Evolutionary conservation across 106 monocot genomes (phyloP), one percentile per base, ranked within the genome.

Genomic region (Dendrobium huoshanense): DNA sequence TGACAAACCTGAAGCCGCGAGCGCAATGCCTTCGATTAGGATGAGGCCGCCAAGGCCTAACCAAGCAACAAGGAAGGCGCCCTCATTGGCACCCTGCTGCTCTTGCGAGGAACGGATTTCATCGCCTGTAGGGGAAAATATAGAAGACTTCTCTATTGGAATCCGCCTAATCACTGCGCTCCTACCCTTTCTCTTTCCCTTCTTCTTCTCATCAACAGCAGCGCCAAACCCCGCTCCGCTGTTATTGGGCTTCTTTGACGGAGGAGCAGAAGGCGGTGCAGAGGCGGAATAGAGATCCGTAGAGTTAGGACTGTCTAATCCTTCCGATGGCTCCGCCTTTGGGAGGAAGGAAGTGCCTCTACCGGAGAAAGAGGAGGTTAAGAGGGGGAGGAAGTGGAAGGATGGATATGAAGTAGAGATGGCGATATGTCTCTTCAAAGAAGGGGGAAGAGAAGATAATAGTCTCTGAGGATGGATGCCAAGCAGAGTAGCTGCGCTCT

Each of bases 51-150:
- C 94, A 27, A 95, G 88, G n/a, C 88, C 92, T 4, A 90, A 31
- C 94, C 94, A 95, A 9, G 90, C 79, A 59, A 95, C 87, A 10
- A 95, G 80, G 79, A 95, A 95, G 2, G 92, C 90, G 75, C 80
- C 86, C 81, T 92, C 92, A 67, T 84, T 88, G 22, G 70, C 89
- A 25, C 58, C 54, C 61, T 41, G 84, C 82, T 91, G 79, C 82
- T 75, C 67, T 74, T 75, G 75, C 5, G 67, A 73, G 41, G 74
- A 33, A 40, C 84, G 56, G 16, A 47, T 77, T 9, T 78, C 70
- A 41, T 80, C 81, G 22, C 67, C 29, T 17, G 58, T 43, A 24
- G 82, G 24, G 40, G 78, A 86, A 41, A 82, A 25, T 1, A 64
- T 33, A 15, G 86, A 78, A 17, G 86, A 82, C 80, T 61, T 85